A percentile compares a stretch with the other conserved stretches of the same genome.
phyloP scores from a whole-genome alignment of 345 rosid genomes.

The Gossypium arboreum region DNA sequence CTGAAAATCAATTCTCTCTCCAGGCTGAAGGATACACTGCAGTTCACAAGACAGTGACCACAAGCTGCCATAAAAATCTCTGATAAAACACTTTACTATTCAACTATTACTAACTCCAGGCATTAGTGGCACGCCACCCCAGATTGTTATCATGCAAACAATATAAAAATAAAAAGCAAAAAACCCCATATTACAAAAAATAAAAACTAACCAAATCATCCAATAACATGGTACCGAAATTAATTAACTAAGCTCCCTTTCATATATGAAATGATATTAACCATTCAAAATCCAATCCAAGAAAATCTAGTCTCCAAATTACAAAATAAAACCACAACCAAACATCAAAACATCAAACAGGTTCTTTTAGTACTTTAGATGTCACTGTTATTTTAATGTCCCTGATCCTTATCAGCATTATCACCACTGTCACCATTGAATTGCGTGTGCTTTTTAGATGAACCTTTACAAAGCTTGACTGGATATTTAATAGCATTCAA shows the following conservation, averaged over 20 bases:
- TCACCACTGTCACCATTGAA: neutral
- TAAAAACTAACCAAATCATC: neutral
- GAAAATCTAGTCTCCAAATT: neutral
- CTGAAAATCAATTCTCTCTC: neutral
- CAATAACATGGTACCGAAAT: neutral
- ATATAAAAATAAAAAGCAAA: neutral
- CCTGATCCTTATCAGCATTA: neutral
- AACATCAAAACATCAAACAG: conserved; percentile 4
- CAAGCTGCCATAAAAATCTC: neutral
- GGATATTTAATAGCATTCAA: conserved; percentile 24
- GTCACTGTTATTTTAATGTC: conserved; percentile 3
- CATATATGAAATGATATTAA: neutral
- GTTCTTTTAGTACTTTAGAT: neutral
- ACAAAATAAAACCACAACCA: neutral
- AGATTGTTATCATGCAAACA: neutral
- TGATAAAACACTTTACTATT: neutral
- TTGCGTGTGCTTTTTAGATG: conserved; percentile 6
- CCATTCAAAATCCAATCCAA: neutral
- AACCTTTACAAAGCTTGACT: conserved; percentile 12
- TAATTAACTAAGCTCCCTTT: neutral
- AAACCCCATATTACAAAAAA: too few relatives aligned
- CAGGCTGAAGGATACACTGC: neutral
- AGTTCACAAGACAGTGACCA: neutral
- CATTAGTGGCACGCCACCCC: conserved; percentile 5
- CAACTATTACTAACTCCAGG: neutral